These are phyloP conservation scores for Citrus mangshanensis DNA, from an alignment of 345 rosid genomes.

Conservation along the genomic window DNA sequence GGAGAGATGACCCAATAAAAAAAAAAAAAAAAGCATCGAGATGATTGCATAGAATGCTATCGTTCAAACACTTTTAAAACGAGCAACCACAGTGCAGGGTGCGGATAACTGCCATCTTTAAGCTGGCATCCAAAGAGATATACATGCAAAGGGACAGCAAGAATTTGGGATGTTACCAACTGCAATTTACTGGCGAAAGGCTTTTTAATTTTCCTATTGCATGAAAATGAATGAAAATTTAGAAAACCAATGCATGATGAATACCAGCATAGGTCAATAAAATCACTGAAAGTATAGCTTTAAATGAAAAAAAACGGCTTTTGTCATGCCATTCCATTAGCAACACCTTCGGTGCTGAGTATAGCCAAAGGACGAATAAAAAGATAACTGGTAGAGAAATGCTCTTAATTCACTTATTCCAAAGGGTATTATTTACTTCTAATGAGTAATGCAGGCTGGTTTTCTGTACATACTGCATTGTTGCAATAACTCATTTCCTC, in stretches of 20 bases:
- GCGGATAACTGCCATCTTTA: background rate
- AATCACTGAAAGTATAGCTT: background rate
- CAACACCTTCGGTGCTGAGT: slow-evolving; percentile 23
- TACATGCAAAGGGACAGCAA: background rate
- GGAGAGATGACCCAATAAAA: background rate
- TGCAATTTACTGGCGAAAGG: too few species aligned
- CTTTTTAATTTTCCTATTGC: too few species aligned
- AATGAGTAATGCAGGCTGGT: slow-evolving; percentile 19
- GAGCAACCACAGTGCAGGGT: too few species aligned
- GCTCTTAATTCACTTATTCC: slow-evolving; percentile 14
- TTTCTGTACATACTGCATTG: slow-evolving; percentile 30
- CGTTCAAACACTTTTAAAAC: too few species aligned
- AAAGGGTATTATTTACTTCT: slow-evolving; percentile 27
- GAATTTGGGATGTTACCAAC: background rate
- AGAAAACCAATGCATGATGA: background rate
- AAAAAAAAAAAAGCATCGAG: too few species aligned
- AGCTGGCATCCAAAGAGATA: background rate
- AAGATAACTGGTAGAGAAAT: background rate
- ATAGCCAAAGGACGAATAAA: background rate
- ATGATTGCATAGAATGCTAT: too few species aligned
- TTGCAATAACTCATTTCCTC: background rate
- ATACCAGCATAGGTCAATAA: background rate
- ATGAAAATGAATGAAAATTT: background rate
- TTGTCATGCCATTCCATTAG: slow-evolving; percentile 13
- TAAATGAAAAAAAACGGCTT: slow-evolving; percentile 4